Evolutionary conservation across 1,284 basidiomycete genomes (phyloP), one percentile per base, ranked within the genome.

Genomic region (Dichomitus squalens): DNA sequence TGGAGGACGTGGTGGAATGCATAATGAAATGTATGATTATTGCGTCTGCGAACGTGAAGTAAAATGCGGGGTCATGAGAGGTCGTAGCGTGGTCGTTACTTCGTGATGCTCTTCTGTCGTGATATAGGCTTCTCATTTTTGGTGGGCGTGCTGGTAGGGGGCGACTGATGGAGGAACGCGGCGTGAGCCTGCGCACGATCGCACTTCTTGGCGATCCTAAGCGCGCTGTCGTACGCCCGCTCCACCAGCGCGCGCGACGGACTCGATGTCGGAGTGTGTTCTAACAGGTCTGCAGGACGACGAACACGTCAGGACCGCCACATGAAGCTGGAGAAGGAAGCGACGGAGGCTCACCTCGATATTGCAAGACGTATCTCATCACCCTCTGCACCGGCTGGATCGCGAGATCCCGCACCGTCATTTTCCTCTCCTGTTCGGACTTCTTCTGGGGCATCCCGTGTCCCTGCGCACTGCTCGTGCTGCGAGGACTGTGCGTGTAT

Each of bases 311-410:
- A 40, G 49, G 1, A 18, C 16, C 11, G 49, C 20, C 48, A 50
- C 31, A 57, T 34, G 60, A 27, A 50, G 41, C 39, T 41, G 48
- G 38, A 39, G 48, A 47, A 29, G 43, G 54, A 52, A 50, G 31
- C 58, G 50, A 46, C 47, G 44, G 20, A 35, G 8, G 74, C 79
- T 53, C 56, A 87, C 87, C 86, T 74, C 78, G 78, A 64, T 84
- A 90, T 46, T 88, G 74, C 50, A 90, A 64, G 9, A 86, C 85
- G 71, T 90, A 90, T 64, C 87, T 78, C 76, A 83, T 85, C 23
- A 88, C 80, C 51, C 87, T 74, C 72, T 90, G 87, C 14, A 84
- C 84, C 20, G 87, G 87, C 59, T 86, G 74, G 60, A 90, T 90
- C 4, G 85, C 87, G 8, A 89, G 73, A 58, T 90, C 87, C 53